Conservation (phyloP, 2,329 filamentous ascomycete species). For the Calonectria pteridis region DNA sequence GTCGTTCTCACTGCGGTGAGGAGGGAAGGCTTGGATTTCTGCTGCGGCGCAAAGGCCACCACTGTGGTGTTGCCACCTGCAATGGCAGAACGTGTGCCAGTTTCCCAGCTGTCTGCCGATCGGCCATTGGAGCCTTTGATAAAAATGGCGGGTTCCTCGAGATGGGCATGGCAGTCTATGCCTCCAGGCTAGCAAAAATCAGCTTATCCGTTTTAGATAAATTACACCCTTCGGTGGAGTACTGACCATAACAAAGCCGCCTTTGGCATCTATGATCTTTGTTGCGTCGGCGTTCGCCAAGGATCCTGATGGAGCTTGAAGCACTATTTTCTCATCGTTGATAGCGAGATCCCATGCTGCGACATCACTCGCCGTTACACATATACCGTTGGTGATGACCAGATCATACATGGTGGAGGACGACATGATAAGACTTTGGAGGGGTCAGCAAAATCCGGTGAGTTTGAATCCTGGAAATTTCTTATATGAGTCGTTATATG, state of each 20-base stretch:
- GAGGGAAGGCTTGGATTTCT: not conserved
- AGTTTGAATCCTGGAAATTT: not conserved
- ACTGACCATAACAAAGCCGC: not conserved
- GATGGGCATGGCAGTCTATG: not conserved
- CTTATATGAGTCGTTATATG: not conserved
- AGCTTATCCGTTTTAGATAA: not conserved
- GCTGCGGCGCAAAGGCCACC: not conserved
- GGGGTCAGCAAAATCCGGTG: not conserved
- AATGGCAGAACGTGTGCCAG: not conserved
- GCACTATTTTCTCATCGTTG: not conserved
- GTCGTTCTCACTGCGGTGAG: not conserved
- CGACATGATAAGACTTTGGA: not conserved
- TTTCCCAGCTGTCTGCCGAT: not conserved
- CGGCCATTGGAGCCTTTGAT: not conserved
- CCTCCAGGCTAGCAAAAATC: not conserved
- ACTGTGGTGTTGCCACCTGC: not conserved
- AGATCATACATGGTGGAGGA: not conserved
- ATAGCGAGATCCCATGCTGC: not conserved
- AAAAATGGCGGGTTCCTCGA: not conserved
- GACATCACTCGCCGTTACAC: not conserved
- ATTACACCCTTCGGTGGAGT: too few species aligned
- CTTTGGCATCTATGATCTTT: not conserved
- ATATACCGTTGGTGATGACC: not conserved
- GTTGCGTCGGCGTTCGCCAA: not conserved
- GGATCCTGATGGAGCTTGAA: not conserved